These are phyloP conservation scores for Rosa chinensis DNA, from an alignment of 306 rosid species.

Conservation along the genomic window DNA sequence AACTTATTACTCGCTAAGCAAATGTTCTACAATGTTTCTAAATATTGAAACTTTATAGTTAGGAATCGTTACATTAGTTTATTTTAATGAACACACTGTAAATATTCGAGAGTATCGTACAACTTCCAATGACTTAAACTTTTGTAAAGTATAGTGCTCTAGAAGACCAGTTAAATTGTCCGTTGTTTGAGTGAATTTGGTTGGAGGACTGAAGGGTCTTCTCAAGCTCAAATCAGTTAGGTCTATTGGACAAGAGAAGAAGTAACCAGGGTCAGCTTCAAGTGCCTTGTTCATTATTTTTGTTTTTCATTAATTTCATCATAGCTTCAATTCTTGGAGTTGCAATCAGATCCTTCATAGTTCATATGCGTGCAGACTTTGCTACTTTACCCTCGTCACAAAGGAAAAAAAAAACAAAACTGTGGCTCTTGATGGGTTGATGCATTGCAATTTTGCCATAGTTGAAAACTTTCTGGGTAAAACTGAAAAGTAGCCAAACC, in stretches of 20 bases:
- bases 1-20: conserved; percentile 3
- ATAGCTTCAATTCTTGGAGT: not conserved
- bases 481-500: not conserved
- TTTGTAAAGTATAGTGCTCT: not conserved
- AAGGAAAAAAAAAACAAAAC: not conserved
- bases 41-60: not conserved
- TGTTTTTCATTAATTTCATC: not conserved
- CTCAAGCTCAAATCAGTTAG: conserved; percentile 30
- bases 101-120: not conserved
- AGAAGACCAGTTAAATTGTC: not conserved
- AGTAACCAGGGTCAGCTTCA: conserved; percentile 26
- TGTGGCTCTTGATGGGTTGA: not conserved
- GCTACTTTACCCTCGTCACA: not conserved
- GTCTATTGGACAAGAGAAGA: conserved; percentile 25
- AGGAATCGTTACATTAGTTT: not conserved
- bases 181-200: not conserved
- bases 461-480: not conserved
- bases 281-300: conserved; percentile 7
- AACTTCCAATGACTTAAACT: not conserved
- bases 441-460: conserved; percentile 6
- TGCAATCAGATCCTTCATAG: conserved; percentile 17
- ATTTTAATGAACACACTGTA: not conserved
- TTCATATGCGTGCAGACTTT: not conserved
- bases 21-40: not conserved
- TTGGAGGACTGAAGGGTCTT: conserved; percentile 29